Conservation (phyloP, 306 rosid genomes). For the Rosa rugosa region DNA sequence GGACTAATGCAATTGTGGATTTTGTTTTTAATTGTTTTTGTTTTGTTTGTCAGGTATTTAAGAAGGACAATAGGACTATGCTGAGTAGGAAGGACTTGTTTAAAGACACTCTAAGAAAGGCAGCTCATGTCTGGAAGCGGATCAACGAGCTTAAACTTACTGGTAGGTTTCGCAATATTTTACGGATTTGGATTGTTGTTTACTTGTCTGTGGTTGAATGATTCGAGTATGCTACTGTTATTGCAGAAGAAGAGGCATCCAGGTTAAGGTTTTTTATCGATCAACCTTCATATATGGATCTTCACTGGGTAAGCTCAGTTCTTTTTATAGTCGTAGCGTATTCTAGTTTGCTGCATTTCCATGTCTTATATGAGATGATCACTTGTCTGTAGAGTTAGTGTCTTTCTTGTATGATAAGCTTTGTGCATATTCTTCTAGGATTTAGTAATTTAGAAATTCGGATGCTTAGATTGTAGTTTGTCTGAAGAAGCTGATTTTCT, state of each 20-base stretch:
- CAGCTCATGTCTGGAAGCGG: conserved; percentile 84
- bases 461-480: conserved; percentile 9
- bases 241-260: conserved; percentile 78
- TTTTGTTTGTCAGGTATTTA: conserved; percentile 51
- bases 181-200: not conserved
- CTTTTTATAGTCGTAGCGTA: conserved; percentile 21
- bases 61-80: conserved; percentile 64
- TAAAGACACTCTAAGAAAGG: conserved; percentile 76
- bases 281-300: conserved; percentile 85
- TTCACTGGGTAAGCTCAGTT: conserved; percentile 79
- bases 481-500: conserved; percentile 22
- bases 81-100: conserved; percentile 78
- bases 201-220: conserved; percentile 13
- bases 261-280: conserved; percentile 70
- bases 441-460: not conserved
- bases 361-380: not conserved
- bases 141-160: conserved; percentile 72
- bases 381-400: not conserved
- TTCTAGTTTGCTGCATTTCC: conserved; percentile 5
- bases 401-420: conserved; percentile 9
- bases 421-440: conserved; percentile 1
- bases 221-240: conserved; percentile 16
- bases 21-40: not conserved
- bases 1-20: not conserved
- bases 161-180: conserved; percentile 39